Evolutionary conservation across 2,329 filamentous ascomycete species (phyloP), one percentile per base, ranked within the genome.

Genomic region (Simplicillium aogashimaense): DNA sequence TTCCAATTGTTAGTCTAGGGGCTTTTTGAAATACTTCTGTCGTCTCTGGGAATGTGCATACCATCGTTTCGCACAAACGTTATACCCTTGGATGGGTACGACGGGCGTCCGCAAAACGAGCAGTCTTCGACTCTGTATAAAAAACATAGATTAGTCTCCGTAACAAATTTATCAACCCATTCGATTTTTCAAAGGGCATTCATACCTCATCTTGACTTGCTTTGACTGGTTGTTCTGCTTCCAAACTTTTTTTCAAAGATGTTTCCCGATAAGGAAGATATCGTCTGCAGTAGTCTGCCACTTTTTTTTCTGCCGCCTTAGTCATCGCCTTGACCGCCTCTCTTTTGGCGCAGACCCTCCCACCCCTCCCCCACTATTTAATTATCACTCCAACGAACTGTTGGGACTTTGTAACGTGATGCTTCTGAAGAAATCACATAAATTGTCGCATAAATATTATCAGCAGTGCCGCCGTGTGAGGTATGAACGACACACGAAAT

Each of bases 51-150:
- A 35, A 18, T 7, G 6, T 36, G 47, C 54, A 40, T 54, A 56
- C 61, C 63, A 56, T 72, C 69, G 50, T 71, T 71, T 40, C 69
- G 61, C 43, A 69, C 63, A 53, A 72, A 72, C 16, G 60, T 63
- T 36, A 76, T 76, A 45, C 72, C 72, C 59, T 76, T 78, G 59
- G 66, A 69, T 35, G 70, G 70, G 52, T 71, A 74, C 40, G 68
- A 63, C 50, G 69, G 69, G 48, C 69, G 60, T 51, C 61, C 61
- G 57, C 65, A 68, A 44, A 67, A 68, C 49, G 61, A 66, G 51
- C 65, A 68, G 13, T 15, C n/a, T 7, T 36, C 34, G 17, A 35
- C 34, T 35, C 34, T 17, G 16, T 17, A 33, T 33, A 33, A 16
- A 33, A 33, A 14, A 20, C n/a, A 16, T 32, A 12, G 6, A 15